phyloP scores from a whole-genome alignment of 352 stramenopile species.

The Pythium phragmitis region DNA sequence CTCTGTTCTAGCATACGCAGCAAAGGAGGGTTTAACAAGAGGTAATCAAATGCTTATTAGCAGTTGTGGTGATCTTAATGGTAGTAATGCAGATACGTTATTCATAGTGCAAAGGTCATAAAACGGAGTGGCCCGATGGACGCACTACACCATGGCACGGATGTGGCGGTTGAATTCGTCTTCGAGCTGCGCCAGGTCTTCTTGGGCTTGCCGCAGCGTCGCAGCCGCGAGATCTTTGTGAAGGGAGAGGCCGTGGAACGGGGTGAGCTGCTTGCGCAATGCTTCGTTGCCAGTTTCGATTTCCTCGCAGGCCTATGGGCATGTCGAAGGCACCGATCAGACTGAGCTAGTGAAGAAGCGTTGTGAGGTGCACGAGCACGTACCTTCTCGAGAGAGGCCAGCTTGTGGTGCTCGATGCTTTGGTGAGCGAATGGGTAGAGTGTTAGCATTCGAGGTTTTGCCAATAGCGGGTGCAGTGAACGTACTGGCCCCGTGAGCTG shows the following conservation, averaged over 20 bases:
- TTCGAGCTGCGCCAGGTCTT: conserved; percentile 41
- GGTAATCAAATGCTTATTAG: no score
- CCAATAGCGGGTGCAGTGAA: conserved; percentile 5
- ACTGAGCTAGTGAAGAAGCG: neutral
- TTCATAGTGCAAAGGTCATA: neutral
- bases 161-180: conserved; percentile 53
- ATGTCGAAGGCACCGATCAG: neutral
- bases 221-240: conserved; percentile 38
- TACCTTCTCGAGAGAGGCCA: conserved; percentile 33
- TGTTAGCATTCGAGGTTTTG: neutral
- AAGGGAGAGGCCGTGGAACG: conserved; percentile 42
- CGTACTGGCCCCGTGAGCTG: conserved; percentile 24
- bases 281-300: conserved; percentile 33
- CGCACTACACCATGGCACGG: conserved; percentile 37
- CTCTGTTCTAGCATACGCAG: neutral
- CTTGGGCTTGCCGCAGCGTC: conserved; percentile 32
- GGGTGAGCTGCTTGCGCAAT: conserved; percentile 31
- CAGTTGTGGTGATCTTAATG: no score
- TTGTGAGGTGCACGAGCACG: neutral
- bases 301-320: conserved; percentile 32
- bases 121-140: neutral
- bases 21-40: neutral
- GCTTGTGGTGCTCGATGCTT: conserved; percentile 38
- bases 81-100: neutral
- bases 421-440: neutral